phyloP scores from a whole-genome alignment of 371 early-diverging fungal genomes.

The Rhizopus microsporus region DNA sequence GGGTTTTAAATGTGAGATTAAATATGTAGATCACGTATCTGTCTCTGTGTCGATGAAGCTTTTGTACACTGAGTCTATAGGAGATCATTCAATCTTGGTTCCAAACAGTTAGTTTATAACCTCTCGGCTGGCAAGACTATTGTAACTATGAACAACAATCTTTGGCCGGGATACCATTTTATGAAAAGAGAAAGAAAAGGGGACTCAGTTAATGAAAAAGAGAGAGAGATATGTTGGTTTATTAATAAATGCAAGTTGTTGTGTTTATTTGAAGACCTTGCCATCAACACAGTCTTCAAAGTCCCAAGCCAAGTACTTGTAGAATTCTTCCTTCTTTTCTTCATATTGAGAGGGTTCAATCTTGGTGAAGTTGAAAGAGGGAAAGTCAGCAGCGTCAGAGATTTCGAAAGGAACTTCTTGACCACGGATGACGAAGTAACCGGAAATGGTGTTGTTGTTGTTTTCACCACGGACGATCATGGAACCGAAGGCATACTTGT shows the following conservation, averaged over 20 bases:
- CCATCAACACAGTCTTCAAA: slow-evolving; percentile 51
- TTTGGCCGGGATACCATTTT: slow-evolving; percentile 37
- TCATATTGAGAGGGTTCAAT: slow-evolving; percentile 69
- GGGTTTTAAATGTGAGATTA: background rate
- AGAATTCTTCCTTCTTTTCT: slow-evolving; percentile 54
- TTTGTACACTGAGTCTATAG: slow-evolving; percentile 31
- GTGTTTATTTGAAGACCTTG: slow-evolving; percentile 75
- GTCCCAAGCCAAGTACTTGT: slow-evolving; percentile 53
- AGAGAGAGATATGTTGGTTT: slow-evolving; percentile 3
- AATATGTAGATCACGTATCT: slow-evolving; percentile 39
- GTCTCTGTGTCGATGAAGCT: slow-evolving; percentile 26
- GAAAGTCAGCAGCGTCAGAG: slow-evolving; percentile 87
- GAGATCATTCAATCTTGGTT: slow-evolving; percentile 35
- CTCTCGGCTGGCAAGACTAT: slow-evolving; percentile 42
- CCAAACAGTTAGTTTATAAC: slow-evolving; percentile 26
- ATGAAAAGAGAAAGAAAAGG: background rate
- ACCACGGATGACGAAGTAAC: slow-evolving; percentile 94
- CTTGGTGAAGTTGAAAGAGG: slow-evolving; percentile 82
- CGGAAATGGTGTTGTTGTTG: slow-evolving; percentile 87
- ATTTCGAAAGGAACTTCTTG: slow-evolving; percentile 86
- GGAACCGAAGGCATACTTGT: slow-evolving; percentile 95
- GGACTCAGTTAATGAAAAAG: background rate
- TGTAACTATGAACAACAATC: slow-evolving; percentile 37
- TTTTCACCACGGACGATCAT: slow-evolving; percentile 86
- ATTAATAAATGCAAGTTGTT: background rate